phyloP scores from a whole-genome alignment of 2,329 filamentous ascomycete species.

The Diaporthe batatas region DNA sequence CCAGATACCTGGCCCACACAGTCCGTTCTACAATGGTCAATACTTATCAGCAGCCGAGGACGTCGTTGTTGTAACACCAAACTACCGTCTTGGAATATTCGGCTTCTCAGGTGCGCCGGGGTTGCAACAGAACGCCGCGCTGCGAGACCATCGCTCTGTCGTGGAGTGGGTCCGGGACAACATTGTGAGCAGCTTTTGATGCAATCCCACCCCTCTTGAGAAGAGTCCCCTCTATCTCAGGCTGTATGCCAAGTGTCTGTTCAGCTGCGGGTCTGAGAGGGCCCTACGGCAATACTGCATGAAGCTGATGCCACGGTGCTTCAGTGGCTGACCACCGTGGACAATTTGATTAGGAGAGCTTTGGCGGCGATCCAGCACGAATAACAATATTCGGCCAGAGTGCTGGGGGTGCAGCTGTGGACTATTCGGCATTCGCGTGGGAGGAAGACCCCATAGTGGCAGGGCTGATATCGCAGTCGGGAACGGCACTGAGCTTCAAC shows the following conservation, averaged over 20 bases:
- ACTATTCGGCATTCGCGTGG: slow-evolving; percentile 42
- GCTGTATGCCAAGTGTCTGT: not conserved
- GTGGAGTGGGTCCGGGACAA: slow-evolving; percentile 37
- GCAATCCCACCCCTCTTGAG: not conserved
- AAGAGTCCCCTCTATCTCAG: not conserved
- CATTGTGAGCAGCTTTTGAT: not conserved
- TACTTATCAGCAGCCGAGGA: slow-evolving; percentile 28
- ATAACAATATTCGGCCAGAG: slow-evolving; percentile 34
- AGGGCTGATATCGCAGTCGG: slow-evolving; percentile 30
- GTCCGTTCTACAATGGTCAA: slow-evolving; percentile 26
- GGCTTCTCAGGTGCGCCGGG: slow-evolving; percentile 35
- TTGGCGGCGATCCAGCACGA: slow-evolving; percentile 29
- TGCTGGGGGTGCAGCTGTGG: slow-evolving; percentile 30
- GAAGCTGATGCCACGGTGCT: not conserved
- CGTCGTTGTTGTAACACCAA: slow-evolving; percentile 46
- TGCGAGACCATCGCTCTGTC: slow-evolving; percentile 32
- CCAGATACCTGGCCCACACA: slow-evolving; percentile 21
- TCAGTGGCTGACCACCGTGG: not conserved
- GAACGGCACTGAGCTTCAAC: slow-evolving; percentile 35
- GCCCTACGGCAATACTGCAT: not conserved
- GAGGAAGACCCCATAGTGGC: slow-evolving; percentile 19
- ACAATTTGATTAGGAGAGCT: not conserved
- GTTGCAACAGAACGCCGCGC: slow-evolving; percentile 27
- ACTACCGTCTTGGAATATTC: slow-evolving; percentile 35
- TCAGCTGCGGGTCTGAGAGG: not conserved